These are phyloP conservation scores for Letharia columbiana DNA, from an alignment of 495 filamentous ascomycete genomes.

Conservation along the genomic window DNA sequence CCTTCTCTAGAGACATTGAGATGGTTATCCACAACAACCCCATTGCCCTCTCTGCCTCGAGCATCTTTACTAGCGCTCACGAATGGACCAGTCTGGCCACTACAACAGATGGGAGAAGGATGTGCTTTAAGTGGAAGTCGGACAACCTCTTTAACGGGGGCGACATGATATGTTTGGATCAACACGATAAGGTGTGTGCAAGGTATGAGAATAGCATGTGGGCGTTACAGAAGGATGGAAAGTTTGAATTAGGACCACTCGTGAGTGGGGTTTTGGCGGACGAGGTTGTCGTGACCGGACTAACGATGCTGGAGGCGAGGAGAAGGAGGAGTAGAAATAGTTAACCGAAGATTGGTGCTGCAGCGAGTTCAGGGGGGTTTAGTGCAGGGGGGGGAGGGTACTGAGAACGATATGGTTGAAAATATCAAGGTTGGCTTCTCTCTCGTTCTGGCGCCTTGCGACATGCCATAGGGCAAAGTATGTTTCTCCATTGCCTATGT, in stretches of 20 bases:
- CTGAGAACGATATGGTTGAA: not conserved
- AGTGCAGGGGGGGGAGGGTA: not conserved
- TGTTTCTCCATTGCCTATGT: not conserved
- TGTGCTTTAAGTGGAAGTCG: conserved; percentile 16
- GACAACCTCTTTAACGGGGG: not conserved
- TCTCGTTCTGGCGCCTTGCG: not conserved
- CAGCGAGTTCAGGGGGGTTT: not conserved
- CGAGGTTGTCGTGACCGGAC: conserved; percentile 25
- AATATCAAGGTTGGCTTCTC: not conserved
- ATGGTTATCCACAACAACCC: conserved; percentile 13
- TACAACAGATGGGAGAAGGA: not conserved
- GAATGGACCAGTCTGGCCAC: conserved; percentile 1
- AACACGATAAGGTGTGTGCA: conserved; percentile 11
- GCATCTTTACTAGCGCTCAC: conserved; percentile 5
- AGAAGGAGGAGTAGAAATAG: conserved; percentile 14
- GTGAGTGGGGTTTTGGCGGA: conserved; percentile 18
- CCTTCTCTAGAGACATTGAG: conserved; percentile 11
- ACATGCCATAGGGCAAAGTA: not conserved
- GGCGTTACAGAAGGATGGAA: conserved; percentile 16
- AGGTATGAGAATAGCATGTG: conserved; percentile 9
- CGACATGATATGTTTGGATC: conserved; percentile 12
- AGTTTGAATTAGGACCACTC: not conserved
- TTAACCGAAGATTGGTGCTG: not conserved
- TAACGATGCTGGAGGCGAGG: conserved; percentile 24
- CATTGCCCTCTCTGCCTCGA: not conserved